Conservation (phyloP, 2,329 filamentous ascomycete genomes). For the Colletotrichum spinosum region DNA sequence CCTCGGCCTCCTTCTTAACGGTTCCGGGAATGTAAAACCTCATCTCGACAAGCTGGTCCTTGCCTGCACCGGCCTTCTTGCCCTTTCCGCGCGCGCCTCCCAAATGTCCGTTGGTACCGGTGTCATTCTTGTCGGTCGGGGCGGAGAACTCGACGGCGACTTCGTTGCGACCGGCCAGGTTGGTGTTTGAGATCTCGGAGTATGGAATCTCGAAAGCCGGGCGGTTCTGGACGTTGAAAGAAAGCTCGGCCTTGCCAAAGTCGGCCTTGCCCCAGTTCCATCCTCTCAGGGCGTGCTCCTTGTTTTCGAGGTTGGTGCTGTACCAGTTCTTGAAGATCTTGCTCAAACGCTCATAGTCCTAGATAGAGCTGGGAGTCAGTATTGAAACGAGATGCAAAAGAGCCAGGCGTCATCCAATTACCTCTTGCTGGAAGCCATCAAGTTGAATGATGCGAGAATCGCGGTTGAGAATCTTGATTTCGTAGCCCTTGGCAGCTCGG, state of each 20-base stretch:
- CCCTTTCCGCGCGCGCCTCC: constrained; percentile 81
- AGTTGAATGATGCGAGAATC: constrained; percentile 90
- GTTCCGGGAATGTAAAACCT: constrained; percentile 97
- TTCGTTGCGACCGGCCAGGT: constrained; percentile 96
- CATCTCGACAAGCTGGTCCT: constrained; percentile 97
- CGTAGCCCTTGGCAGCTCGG: constrained; percentile 89
- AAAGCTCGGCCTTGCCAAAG: constrained; percentile 92
- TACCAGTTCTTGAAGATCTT: constrained; percentile 99
- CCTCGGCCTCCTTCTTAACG: constrained; percentile 79
- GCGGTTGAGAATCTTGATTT: constrained; percentile 90
- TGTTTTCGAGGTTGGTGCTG: constrained; percentile 89
- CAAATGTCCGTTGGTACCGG: constrained; percentile 78
- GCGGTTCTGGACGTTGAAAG: constrained; percentile 96
- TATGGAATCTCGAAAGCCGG: constrained; percentile 98
- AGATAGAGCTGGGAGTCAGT: constrained; percentile 16
- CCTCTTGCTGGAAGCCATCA: constrained; percentile 93
- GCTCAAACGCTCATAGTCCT: constrained; percentile 89
- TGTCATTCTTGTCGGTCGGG: constrained; percentile 76
- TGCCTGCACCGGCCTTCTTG: constrained; percentile 88
- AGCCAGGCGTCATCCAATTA: constrained; percentile 46
- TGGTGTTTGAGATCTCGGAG: constrained; percentile 97
- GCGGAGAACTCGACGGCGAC: constrained; percentile 94
- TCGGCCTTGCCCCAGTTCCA: constrained; percentile 99
- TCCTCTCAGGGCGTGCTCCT: constrained; percentile 92
- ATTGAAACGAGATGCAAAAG: background rate